Evolutionary conservation across 2,329 filamentous ascomycete species (phyloP).

Genomic region (Fusarium transvaalense): DNA sequence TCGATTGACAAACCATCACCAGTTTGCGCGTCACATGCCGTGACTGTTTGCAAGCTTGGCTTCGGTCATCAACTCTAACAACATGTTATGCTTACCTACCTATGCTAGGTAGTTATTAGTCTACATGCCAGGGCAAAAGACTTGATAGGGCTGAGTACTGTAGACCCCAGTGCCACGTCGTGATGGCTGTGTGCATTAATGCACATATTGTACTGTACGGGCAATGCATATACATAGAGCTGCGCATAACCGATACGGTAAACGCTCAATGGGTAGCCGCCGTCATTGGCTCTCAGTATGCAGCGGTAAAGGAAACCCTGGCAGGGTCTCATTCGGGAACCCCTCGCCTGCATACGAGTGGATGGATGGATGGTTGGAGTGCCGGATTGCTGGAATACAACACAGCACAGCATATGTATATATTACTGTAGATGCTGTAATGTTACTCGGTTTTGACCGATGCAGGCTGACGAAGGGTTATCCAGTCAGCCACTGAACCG

Average conservation of each 20-base stretch:
- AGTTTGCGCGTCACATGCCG: not conserved
- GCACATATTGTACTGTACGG: slow-evolving; percentile 16
- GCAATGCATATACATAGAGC: slow-evolving; percentile 26
- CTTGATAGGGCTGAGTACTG: slow-evolving; percentile 47
- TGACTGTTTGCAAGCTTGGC: slow-evolving; percentile 12
- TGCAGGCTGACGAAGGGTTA: slow-evolving; percentile 38
- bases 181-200: slow-evolving; percentile 39
- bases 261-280: slow-evolving; percentile 34
- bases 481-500: slow-evolving; percentile 46
- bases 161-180: slow-evolving; percentile 43
- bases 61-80: slow-evolving; percentile 12
- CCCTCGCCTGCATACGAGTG: slow-evolving; percentile 35
- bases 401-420: slow-evolving; percentile 1
- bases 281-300: slow-evolving; percentile 26
- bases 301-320: slow-evolving; percentile 10
- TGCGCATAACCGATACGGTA: slow-evolving; percentile 35
- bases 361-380: slow-evolving; percentile 28
- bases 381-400: slow-evolving; percentile 41
- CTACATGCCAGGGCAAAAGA: slow-evolving; percentile 24
- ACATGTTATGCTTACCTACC: no score
- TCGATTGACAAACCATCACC: not conserved
- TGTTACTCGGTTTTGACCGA: slow-evolving; percentile 45
- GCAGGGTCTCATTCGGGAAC: slow-evolving; percentile 43
- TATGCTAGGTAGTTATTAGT: no score
- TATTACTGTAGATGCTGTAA: not conserved